These are phyloP conservation scores for Chaetomium strumarium DNA, from an alignment of 2,329 filamentous ascomycete genomes.

Conservation along the genomic window DNA sequence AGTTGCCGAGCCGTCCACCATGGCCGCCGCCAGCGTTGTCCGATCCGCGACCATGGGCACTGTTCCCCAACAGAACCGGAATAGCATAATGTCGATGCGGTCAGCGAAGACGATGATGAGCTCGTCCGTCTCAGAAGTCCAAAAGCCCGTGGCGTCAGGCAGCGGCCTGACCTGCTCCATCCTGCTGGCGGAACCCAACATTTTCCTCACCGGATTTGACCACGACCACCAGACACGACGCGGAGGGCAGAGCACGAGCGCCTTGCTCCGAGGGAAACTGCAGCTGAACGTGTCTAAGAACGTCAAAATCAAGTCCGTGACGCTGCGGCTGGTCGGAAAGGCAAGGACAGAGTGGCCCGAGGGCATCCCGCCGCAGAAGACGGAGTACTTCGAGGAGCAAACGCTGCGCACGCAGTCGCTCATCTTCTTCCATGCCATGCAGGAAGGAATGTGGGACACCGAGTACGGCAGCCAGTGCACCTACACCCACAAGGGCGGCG, in stretches of 20 bases:
- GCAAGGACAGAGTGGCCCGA: constrained; percentile 95
- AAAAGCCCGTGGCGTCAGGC: constrained; percentile 73
- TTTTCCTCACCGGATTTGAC: constrained; percentile 75
- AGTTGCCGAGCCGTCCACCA: constrained; percentile 19
- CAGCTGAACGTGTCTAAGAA: constrained; percentile 80
- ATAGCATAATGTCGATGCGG: constrained; percentile 46
- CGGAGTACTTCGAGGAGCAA: constrained; percentile 77
- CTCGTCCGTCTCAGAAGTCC: constrained; percentile 47
- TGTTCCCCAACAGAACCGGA: constrained; percentile 34
- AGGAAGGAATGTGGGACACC: constrained; percentile 50
- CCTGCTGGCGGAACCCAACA: constrained; percentile 68
- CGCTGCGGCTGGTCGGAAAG: constrained; percentile 76
- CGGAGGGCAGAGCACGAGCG: constrained; percentile 59
- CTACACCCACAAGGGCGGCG: constrained; percentile 41
- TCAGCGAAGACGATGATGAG: constrained; percentile 46
- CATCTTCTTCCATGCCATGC: constrained; percentile 83
- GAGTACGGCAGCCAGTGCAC: constrained; percentile 60
- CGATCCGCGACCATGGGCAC: constrained; percentile 22
- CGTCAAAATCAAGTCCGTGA: constrained; percentile 87
- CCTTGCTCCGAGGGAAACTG: constrained; percentile 78
- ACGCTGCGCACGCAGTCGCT: constrained; percentile 81
- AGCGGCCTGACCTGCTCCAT: constrained; percentile 72
- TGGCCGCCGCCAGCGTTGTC: constrained; percentile 29
- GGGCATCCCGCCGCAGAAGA: constrained; percentile 82
- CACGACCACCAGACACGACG: constrained; percentile 53